Evolutionary conservation across 345 rosid species (phyloP), one percentile per base, ranked within the genome.

Genomic region (Citropsis articulata): DNA sequence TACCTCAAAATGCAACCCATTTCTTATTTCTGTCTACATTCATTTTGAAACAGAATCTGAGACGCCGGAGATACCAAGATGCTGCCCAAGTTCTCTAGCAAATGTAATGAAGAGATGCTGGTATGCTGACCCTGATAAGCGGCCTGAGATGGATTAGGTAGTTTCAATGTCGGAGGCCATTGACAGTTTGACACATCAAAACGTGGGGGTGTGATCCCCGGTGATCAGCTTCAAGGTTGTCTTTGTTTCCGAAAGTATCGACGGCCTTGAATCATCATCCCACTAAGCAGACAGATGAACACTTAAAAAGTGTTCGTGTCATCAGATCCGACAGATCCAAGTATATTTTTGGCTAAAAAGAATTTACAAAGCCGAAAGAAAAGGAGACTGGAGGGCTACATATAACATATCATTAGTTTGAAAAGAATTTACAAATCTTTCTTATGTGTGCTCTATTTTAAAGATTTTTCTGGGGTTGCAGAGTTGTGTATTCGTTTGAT

Each of bases 71-170:
- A 96, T 96, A 80, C 99, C 99, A 9, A 89, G 98, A 87, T 91
- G 98, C 71, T 96, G 99, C 78, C 99, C 99, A 5, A 91, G 89
- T 80, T 84, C 96, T 50, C 89, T 92, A 21, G 97, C 90, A 7
- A 91, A 90, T 50, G 98, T 95, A 69, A 95, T 95, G 99, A 95
- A 93, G 83, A 84, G 94, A 57, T 95, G 99, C 80, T 95, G 99
- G 99, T 98, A 96, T 73, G 98, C 98, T 27, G 88, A 87, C 81
- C 93, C 95, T 6, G 97, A 94, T 82, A 92, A 88, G 83, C 90
- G 98, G 59, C 98, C 98, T 1, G 98, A 94, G 82, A 94, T 96
- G 99, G 98, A 91, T n/a, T 98, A 96, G 86, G 97, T 86, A 50
- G 99, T 94, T 42, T 81, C 97, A 2, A 77, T 94, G 97, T 67